These are phyloP conservation scores for Fusarium pininemorale DNA, from an alignment of 2,329 filamentous ascomycete species.

Conservation along the genomic window DNA sequence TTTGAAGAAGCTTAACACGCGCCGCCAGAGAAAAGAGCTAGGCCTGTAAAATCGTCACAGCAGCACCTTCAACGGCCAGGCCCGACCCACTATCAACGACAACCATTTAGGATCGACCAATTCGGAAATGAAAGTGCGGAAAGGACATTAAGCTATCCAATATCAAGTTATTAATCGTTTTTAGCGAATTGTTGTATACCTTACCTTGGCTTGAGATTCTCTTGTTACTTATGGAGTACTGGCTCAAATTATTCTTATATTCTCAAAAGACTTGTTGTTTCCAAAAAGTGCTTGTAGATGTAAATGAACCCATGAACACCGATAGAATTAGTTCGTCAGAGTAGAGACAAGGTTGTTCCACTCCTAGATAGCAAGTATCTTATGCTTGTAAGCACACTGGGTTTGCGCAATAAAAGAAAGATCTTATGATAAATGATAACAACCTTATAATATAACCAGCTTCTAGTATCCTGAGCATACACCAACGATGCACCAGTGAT, in stretches of 20 bases:
- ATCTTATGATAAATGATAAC: background rate
- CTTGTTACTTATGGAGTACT: no score
- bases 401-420: background rate
- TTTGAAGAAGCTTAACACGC: conserved; percentile 31
- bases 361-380: background rate
- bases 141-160: background rate
- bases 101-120: background rate
- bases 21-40: conserved; percentile 3
- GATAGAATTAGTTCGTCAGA: background rate
- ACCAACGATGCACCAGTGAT: no score
- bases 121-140: background rate
- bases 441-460: background rate
- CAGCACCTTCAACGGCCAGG: background rate
- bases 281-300: background rate
- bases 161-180: background rate
- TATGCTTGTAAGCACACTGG: background rate
- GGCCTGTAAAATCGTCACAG: conserved; percentile 18
- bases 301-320: background rate
- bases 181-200: background rate
- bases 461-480: no score
- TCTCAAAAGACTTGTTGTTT: background rate
- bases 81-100: conserved; percentile 5
- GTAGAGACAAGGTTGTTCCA: background rate
- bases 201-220: background rate
- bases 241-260: background rate